These are phyloP conservation scores for Neopestalotiopsis sp. DNA, from an alignment of 2,329 filamentous ascomycete genomes.

Conservation along the genomic window DNA sequence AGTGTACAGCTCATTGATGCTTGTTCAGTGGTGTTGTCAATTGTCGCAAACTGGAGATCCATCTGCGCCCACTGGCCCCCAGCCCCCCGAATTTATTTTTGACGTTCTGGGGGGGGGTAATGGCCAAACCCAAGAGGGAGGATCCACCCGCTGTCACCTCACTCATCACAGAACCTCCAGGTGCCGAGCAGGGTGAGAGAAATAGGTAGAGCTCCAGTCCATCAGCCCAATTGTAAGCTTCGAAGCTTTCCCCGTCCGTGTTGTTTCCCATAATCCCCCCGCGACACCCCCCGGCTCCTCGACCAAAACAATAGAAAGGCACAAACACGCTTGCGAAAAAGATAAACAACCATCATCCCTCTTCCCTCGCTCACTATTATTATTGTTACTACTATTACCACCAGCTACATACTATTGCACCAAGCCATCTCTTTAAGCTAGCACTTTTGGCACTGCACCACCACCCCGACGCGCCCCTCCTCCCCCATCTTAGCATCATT, in stretches of 20 bases:
- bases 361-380: not conserved
- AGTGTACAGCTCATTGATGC: not conserved
- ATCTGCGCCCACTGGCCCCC: constrained; percentile 8
- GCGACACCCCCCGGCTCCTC: not conserved
- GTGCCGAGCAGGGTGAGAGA: not conserved
- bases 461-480: constrained; percentile 24
- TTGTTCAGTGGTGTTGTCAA: not conserved
- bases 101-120: not conserved
- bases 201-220: not conserved
- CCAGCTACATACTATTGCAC: not conserved
- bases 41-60: not conserved
- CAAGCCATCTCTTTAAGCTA: not conserved
- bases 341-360: not conserved
- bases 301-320: constrained; percentile 3
- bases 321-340: not conserved
- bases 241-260: not conserved
- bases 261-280: not conserved
- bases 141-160: not conserved
- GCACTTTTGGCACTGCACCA: not conserved
- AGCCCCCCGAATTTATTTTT: constrained; percentile 22
- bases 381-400: not conserved
- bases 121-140: not conserved
- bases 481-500: constrained; percentile 20
- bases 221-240: not conserved
- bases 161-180: not conserved